phyloP scores from a whole-genome alignment of 768 basidiomycete genomes.

The Amanita rimosa region DNA sequence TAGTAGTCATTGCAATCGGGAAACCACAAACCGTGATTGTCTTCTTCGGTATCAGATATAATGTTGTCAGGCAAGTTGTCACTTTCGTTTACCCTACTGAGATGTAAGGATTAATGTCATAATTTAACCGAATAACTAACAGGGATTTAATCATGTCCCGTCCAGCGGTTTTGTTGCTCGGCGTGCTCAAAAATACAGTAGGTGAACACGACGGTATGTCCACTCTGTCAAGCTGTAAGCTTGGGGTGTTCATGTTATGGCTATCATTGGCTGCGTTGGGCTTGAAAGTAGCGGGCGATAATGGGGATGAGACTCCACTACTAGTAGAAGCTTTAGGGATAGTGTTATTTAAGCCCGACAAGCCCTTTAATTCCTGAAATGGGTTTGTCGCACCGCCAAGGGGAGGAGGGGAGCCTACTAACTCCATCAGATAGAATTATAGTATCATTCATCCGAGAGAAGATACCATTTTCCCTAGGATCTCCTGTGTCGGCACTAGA shows the following conservation, averaged over 20 bases:
- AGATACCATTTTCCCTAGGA: background rate
- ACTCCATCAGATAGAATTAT: background rate
- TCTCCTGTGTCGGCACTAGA: background rate
- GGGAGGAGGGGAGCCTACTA: conserved; percentile 10
- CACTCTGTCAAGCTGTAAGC: conserved; percentile 3
- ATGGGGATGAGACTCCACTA: background rate
- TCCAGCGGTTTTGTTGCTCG: background rate
- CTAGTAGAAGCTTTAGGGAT: too few species aligned
- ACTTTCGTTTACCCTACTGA: background rate
- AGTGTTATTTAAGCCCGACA: conserved; percentile 7
- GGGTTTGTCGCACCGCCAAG: conserved; percentile 12
- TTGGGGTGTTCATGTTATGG: conserved; percentile 4
- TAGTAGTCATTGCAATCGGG: background rate
- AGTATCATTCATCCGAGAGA: background rate
- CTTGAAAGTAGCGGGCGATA: background rate
- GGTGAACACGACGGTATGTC: conserved; percentile 15
- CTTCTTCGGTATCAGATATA: conserved; percentile 29
- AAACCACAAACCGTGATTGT: conserved; percentile 21
- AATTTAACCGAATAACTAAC: conserved; percentile 9
- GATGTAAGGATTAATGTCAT: conserved; percentile 3
- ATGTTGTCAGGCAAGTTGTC: conserved; percentile 6
- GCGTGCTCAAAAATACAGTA: conserved; percentile 9
- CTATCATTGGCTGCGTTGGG: conserved; percentile 5
- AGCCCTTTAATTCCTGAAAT: conserved; percentile 17
- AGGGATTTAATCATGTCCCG: conserved; percentile 11